Conservation (phyloP, 345 rosid genomes). For the Camelina neglecta region DNA sequence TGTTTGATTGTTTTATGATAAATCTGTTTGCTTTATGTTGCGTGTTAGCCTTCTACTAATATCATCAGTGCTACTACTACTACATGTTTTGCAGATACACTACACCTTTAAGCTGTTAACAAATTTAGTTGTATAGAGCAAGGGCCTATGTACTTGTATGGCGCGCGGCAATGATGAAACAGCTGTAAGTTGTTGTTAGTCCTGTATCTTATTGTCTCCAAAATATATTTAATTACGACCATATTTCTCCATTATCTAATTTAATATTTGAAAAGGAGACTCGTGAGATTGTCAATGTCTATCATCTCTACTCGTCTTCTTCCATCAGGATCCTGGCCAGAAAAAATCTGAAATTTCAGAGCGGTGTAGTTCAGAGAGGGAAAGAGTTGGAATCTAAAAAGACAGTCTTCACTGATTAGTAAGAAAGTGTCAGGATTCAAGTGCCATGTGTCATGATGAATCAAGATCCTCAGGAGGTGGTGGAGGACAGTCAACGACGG, state of each 20-base stretch:
- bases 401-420: slow-evolving; percentile 1
- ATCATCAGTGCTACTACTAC: not conserved
- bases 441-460: slow-evolving; percentile 35
- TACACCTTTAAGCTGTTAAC: slow-evolving; percentile 81
- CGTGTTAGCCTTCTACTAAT: slow-evolving; percentile 5
- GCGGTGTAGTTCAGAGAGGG: not conserved
- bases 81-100: slow-evolving; percentile 53
- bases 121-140: slow-evolving; percentile 61
- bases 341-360: slow-evolving; percentile 19
- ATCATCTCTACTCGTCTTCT: slow-evolving; percentile 20
- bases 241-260: slow-evolving; percentile 32
- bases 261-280: not conserved
- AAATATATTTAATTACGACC: not conserved
- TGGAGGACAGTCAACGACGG: not conserved
- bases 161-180: slow-evolving; percentile 59
- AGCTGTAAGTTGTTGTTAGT: slow-evolving; percentile 53
- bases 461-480: slow-evolving; percentile 33
- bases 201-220: not conserved
- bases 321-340: slow-evolving; percentile 14
- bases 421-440: slow-evolving; percentile 22
- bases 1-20: not conserved
- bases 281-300: slow-evolving; percentile 18
- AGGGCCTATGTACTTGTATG: slow-evolving; percentile 71
- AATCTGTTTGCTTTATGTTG: slow-evolving; percentile 18
- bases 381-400: not conserved